phyloP scores from a whole-genome alignment of 805 yeast species.

The Ogataea pini region DNA sequence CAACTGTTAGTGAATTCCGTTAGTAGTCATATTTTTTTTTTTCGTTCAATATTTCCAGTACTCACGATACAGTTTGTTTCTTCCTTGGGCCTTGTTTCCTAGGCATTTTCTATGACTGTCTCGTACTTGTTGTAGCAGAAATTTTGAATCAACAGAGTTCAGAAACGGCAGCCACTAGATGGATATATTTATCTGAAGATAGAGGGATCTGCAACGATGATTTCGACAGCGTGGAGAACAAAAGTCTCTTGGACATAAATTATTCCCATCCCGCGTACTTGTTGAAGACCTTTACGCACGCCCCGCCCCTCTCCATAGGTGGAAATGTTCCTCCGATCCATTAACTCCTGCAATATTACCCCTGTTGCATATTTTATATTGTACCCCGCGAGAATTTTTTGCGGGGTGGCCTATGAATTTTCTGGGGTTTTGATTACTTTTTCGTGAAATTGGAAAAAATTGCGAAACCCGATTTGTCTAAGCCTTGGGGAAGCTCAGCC shows the following conservation, averaged over 20 bases:
- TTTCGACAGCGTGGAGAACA: too few species aligned
- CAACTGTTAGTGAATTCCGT: constrained; percentile 5
- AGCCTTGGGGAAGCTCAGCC: too few species aligned
- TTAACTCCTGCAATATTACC: not conserved
- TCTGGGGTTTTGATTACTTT: not conserved
- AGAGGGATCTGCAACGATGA: too few species aligned
- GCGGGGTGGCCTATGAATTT: not conserved
- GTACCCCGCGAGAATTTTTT: not conserved
- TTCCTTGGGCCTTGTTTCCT: constrained; percentile 14
- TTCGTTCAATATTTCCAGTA: too few species aligned
- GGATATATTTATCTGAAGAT: not conserved
- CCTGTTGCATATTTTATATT: not conserved
- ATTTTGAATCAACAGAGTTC: too few species aligned
- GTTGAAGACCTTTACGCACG: not conserved
- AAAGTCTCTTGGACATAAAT: too few species aligned
- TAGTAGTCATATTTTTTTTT: too few species aligned
- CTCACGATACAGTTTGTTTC: constrained; percentile 14
- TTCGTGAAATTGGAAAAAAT: not conserved
- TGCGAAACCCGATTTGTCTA: too few species aligned
- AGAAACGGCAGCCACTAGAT: too few species aligned
- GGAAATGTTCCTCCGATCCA: not conserved
- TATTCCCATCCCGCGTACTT: not conserved
- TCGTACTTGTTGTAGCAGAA: too few species aligned
- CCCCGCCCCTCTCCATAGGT: not conserved
- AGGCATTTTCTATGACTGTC: constrained; percentile 7